Conservation (phyloP, 2,329 filamentous ascomycete species). For the Akanthomyces uredinophilus region DNA sequence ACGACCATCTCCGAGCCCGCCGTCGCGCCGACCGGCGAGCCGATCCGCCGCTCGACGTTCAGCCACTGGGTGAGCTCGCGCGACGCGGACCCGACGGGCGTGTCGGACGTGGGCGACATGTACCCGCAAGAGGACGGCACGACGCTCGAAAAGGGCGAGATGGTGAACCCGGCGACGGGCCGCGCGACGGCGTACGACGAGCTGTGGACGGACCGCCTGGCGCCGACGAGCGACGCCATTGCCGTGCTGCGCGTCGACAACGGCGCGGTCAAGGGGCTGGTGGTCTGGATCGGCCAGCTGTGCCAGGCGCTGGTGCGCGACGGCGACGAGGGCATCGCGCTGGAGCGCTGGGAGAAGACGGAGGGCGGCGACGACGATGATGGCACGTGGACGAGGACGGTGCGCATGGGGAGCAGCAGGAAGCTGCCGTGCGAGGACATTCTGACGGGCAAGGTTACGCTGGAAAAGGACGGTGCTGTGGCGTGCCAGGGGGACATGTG, state of each 20-base stretch:
- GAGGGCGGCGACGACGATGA: slow-evolving; percentile 6
- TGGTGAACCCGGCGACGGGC: slow-evolving; percentile 54
- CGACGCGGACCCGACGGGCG: slow-evolving; percentile 30
- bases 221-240: slow-evolving; percentile 23
- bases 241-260: slow-evolving; percentile 38
- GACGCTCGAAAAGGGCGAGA: slow-evolving; percentile 53
- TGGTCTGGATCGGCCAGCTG: slow-evolving; percentile 48
- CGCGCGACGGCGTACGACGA: slow-evolving; percentile 57
- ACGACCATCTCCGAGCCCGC: slow-evolving; percentile 36
- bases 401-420: slow-evolving; percentile 28
- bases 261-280: slow-evolving; percentile 39
- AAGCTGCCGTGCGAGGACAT: slow-evolving; percentile 31
- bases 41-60: slow-evolving; percentile 41
- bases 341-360: slow-evolving; percentile 52
- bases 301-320: slow-evolving; percentile 52
- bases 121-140: slow-evolving; percentile 35
- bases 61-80: slow-evolving; percentile 57
- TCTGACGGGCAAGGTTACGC: slow-evolving; percentile 15
- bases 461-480: slow-evolving; percentile 20
- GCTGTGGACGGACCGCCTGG: slow-evolving; percentile 51
- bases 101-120: slow-evolving; percentile 54
- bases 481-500: slow-evolving; percentile 25
- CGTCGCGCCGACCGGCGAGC: slow-evolving; percentile 23
- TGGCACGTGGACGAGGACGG: slow-evolving; percentile 31
- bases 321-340: slow-evolving; percentile 35